phyloP scores from a whole-genome alignment of 352 stramenopile genomes.

The Phytophthora vignae region DNA sequence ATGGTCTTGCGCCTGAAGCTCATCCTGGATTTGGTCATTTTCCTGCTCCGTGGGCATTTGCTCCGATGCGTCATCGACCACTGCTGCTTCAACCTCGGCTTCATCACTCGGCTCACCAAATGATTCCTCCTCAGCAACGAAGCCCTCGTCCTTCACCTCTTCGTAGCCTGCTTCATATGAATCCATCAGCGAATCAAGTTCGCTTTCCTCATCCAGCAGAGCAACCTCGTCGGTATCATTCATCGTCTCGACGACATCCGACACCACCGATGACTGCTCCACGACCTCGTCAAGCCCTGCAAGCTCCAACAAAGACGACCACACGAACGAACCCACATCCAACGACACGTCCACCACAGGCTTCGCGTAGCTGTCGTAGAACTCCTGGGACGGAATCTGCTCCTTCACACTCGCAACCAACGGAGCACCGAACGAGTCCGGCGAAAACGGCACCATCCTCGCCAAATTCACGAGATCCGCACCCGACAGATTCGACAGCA shows the following conservation, averaged over 20 bases:
- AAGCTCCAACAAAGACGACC: slow-evolving; percentile 37
- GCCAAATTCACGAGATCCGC: slow-evolving; percentile 33
- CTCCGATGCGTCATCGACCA: background rate
- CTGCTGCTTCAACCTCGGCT: slow-evolving; percentile 7
- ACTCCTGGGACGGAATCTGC: slow-evolving; percentile 39
- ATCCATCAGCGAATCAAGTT: background rate
- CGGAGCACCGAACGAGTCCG: slow-evolving; percentile 38
- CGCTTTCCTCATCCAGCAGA: slow-evolving; percentile 8
- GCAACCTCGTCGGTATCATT: slow-evolving; percentile 4
- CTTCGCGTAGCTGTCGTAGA: slow-evolving; percentile 48
- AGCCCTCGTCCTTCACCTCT: slow-evolving; percentile 17
- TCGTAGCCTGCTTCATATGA: slow-evolving; percentile 9
- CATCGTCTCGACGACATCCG: background rate
- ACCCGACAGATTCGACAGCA: slow-evolving; percentile 36
- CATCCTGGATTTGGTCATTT: background rate
- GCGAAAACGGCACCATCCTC: slow-evolving; percentile 56
- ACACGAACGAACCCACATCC: slow-evolving; percentile 33
- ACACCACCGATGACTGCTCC: slow-evolving; percentile 2
- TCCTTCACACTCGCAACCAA: slow-evolving; percentile 46
- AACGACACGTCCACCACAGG: slow-evolving; percentile 47
- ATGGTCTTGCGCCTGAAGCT: background rate
- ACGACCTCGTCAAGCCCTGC: slow-evolving; percentile 13
- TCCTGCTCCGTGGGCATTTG: slow-evolving; percentile 11
- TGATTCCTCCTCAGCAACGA: slow-evolving; percentile 2
- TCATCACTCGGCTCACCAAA: slow-evolving; percentile 6